phyloP scores from a whole-genome alignment of 352 stramenopile species.

The Phytophthora chlamydospora region DNA sequence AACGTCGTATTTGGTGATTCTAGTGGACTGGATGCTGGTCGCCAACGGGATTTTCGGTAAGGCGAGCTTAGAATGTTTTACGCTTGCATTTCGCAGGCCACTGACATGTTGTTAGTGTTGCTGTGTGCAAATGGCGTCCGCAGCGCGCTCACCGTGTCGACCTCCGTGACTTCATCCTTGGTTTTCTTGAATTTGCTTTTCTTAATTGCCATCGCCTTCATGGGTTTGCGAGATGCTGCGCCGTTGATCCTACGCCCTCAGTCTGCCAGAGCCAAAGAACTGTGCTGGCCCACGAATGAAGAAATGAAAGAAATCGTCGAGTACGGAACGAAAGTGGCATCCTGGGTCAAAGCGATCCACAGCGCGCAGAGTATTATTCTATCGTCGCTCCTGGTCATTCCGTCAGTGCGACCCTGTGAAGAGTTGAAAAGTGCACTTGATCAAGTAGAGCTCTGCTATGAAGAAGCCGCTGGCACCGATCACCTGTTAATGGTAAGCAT shows the following conservation, averaged over 20 bases:
- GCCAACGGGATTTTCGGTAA: slow-evolving; percentile 60
- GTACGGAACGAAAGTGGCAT: slow-evolving; percentile 18
- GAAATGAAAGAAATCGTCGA: slow-evolving; percentile 24
- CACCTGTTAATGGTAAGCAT: slow-evolving; percentile 40
- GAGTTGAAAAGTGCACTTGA: slow-evolving; percentile 26
- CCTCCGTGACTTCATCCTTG: slow-evolving; percentile 52
- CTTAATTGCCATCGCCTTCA: slow-evolving; percentile 28
- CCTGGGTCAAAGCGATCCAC: slow-evolving; percentile 42
- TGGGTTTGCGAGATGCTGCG: slow-evolving; percentile 6
- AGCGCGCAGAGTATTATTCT: slow-evolving; percentile 29
- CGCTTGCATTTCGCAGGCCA: too few relatives aligned
- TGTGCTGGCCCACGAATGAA: slow-evolving; percentile 27
- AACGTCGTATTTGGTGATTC: slow-evolving; percentile 40
- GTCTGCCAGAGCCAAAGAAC: slow-evolving; percentile 1
- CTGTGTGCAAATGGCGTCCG: slow-evolving; percentile 62
- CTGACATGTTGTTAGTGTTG: slow-evolving; percentile 35
- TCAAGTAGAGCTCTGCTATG: slow-evolving; percentile 28
- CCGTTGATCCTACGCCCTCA: slow-evolving; percentile 15
- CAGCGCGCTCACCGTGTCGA: slow-evolving; percentile 70
- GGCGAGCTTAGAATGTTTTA: slow-evolving; percentile 2
- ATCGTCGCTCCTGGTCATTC: slow-evolving; percentile 33
- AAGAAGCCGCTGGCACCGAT: slow-evolving; percentile 31
- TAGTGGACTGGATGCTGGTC: slow-evolving; percentile 49
- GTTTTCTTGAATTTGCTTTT: slow-evolving; percentile 51
- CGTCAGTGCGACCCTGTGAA: slow-evolving; percentile 39